Percentiles rank a stretch among this genome's conserved stretches.
Evolutionary conservation across 495 filamentous ascomycete genomes (phyloP).

Genomic region (Melanomma pulvis-pyrius): DNA sequence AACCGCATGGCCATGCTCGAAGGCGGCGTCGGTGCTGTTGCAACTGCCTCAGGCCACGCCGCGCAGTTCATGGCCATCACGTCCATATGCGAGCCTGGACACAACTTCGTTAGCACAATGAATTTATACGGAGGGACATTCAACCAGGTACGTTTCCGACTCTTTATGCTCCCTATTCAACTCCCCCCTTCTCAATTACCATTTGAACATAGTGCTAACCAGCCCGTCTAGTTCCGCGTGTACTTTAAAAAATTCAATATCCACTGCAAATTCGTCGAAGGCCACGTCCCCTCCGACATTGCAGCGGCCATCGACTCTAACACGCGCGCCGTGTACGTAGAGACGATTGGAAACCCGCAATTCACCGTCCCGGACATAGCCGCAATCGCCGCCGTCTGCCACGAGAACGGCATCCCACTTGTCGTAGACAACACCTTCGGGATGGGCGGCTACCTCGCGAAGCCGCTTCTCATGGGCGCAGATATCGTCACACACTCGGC

Average conservation of each 20-base stretch:
- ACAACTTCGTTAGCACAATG: conserved; percentile 50
- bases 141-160: conserved; percentile 38
- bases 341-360: conserved; percentile 51
- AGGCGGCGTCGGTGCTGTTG: conserved; percentile 49
- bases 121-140: conserved; percentile 49
- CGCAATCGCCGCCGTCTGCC: conserved; percentile 48
- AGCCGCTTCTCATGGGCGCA: conserved; percentile 48
- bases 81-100: conserved; percentile 47
- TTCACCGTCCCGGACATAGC: conserved; percentile 50
- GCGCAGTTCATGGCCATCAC: conserved; percentile 52
- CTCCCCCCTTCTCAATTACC: too few species aligned
- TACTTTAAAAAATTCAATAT: conserved; percentile 51
- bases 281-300: conserved; percentile 46
- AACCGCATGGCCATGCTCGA: conserved; percentile 50
- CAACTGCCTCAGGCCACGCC: conserved; percentile 49
- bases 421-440: conserved; percentile 52
- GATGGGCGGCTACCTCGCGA: conserved; percentile 49
- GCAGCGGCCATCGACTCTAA: conserved; percentile 48
- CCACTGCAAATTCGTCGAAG: conserved; percentile 48
- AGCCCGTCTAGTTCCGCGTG: conserved; percentile 40
- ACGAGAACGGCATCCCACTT: conserved; percentile 49
- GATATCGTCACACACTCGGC: conserved; percentile 50
- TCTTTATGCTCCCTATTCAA: background rate
- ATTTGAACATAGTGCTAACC: background rate
- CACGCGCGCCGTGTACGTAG: conserved; percentile 48